A percentile compares a stretch with the other conserved stretches of the same genome.
Evolutionary conservation across 2,329 filamentous ascomycete species (phyloP).

Genomic region (Ascochyta lentis): DNA sequence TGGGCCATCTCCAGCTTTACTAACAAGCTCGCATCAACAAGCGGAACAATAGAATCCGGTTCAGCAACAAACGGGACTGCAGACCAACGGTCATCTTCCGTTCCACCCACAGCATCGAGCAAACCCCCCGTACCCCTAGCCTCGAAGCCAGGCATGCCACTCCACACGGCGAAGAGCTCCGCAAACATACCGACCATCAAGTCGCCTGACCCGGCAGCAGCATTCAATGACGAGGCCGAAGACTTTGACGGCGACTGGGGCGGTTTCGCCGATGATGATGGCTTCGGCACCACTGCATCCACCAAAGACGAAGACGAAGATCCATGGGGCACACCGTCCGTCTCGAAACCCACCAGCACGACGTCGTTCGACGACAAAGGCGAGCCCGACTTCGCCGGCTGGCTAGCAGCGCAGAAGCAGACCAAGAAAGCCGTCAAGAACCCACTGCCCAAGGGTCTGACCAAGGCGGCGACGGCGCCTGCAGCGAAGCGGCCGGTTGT

Average conservation of each 20-base stretch:
- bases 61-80: constrained; percentile 46
- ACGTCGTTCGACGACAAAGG: constrained; percentile 78
- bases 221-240: constrained; percentile 57
- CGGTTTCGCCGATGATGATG: constrained; percentile 66
- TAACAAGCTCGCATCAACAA: constrained; percentile 84
- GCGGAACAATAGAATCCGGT: constrained; percentile 79
- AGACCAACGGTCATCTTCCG: constrained; percentile 56
- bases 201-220: constrained; percentile 57
- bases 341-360: constrained; percentile 45
- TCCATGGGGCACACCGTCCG: constrained; percentile 57
- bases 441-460: constrained; percentile 81
- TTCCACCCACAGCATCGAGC: constrained; percentile 53
- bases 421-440: constrained; percentile 71
- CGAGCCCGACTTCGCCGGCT: constrained; percentile 95
- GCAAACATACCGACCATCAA: constrained; percentile 37
- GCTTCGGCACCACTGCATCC: constrained; percentile 2
- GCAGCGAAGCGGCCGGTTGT: constrained; percentile 44
- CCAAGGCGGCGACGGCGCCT: constrained; percentile 59
- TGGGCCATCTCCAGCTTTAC: constrained; percentile 99
- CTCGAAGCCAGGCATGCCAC: constrained; percentile 44
- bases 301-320: constrained; percentile 60
- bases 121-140: constrained; percentile 59
- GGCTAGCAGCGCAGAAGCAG: constrained; percentile 84
- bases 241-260: constrained; percentile 79
- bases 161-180: constrained; percentile 36